Base-by-base conservation (phyloP, 1,284 basidiomycete species). In the Rhodofomes roseus region DNA sequence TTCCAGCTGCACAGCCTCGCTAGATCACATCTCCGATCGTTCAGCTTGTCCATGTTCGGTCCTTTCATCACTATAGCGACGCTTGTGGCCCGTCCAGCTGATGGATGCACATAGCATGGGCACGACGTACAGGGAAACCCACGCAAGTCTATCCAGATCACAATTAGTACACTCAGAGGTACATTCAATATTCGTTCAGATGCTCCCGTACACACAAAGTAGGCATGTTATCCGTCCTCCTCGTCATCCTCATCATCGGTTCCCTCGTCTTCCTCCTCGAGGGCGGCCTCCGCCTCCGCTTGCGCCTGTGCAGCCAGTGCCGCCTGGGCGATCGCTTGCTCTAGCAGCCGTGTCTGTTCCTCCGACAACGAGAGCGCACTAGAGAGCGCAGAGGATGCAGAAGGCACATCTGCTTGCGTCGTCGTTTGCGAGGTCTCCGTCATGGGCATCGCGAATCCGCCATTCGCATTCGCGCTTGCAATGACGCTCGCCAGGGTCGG, bases 281-380 rank as follows among this genome's bases (percentile, higher is more conserved):
- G 65, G 0, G 85, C 85, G 6, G 87, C 87, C 64, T 90, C 87
- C 0, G 86, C 87, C 64, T 90, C 88, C 0, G 87, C 87, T 63
- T 88, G 87, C 12, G 86, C 85, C 63, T 88, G 87, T 1, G 87
- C 88, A 36, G 85, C 85, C 29, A 81, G 80, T 11, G 88, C 84
- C 1, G 88, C 87, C 66, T 79, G 86, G 23, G 85, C 83, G 54
- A 90, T 87, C 0, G 87, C 87, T 62, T 85, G 80, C 68, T 90
- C 86, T 6, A 90, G 73, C 62, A 86, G 71, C 62, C 77, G 81
- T 5, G 85, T 79, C 70, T 90, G 88, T 63, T 89, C 87, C 55
- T 85, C 84, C 1, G 87, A 87, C 44, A 86, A 77, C 3, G 85
- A 82, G 51, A 87, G 65, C 18, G 52, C 29, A 6, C 52, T n/a